Conservation (phyloP, 2,329 filamentous ascomycete genomes). For the Dothiorella sarmentorum region DNA sequence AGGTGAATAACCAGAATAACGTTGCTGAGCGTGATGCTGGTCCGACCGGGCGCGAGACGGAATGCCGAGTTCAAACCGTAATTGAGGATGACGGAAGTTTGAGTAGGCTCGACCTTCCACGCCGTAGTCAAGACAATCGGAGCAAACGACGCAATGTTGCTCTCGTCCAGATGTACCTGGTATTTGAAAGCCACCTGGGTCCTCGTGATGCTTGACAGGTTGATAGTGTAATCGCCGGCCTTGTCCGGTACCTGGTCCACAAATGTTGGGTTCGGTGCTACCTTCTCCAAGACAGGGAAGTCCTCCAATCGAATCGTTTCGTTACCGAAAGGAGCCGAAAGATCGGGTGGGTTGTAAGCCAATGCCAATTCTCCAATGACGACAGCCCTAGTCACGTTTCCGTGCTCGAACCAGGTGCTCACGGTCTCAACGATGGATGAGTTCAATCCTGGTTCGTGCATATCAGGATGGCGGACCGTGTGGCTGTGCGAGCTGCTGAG, state of each 20-base stretch:
- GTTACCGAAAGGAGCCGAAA: constrained; percentile 40
- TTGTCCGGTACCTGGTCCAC: constrained; percentile 66
- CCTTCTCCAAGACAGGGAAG: constrained; percentile 81
- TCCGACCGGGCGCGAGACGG: constrained; percentile 33
- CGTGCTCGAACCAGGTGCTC: constrained; percentile 77
- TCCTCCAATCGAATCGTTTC: constrained; percentile 82
- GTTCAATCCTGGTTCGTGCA: constrained; percentile 75
- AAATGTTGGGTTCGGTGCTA: constrained; percentile 91
- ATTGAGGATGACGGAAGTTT: constrained; percentile 79
- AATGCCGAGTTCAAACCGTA: constrained; percentile 80
- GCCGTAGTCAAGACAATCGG: constrained; percentile 70
- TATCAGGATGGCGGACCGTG: constrained; percentile 72
- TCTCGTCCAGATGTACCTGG: constrained; percentile 69
- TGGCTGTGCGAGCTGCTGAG: constrained; percentile 63
- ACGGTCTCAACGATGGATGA: constrained; percentile 89
- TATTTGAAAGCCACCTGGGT: constrained; percentile 89
- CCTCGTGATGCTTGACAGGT: constrained; percentile 66
- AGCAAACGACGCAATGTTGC: constrained; percentile 56
- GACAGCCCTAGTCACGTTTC: constrained; percentile 65
- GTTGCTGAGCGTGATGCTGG: constrained; percentile 64
- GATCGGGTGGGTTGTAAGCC: constrained; percentile 64
- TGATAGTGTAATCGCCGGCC: constrained; percentile 75
- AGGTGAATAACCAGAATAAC: constrained; percentile 71
- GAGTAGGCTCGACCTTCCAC: constrained; percentile 81
- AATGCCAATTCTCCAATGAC: constrained; percentile 88